phyloP scores from a whole-genome alignment of 2,329 filamentous ascomycete species.

The Pseudopyricularia cyperi region DNA sequence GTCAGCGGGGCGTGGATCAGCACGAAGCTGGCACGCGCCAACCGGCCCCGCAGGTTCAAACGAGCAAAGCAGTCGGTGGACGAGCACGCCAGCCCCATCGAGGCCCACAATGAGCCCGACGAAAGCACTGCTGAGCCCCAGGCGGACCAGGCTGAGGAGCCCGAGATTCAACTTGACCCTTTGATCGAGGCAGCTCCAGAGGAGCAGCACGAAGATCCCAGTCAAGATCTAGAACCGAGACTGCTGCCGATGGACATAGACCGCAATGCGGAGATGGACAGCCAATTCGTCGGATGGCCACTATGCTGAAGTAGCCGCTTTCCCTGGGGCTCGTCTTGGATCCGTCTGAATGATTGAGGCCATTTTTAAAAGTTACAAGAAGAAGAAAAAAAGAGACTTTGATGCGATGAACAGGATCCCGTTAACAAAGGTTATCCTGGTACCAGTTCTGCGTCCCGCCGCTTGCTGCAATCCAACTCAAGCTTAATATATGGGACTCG shows the following conservation, averaged over 20 bases:
- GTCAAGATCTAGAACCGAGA: background rate
- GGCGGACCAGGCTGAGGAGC: background rate
- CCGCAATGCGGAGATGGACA: background rate
- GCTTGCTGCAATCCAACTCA: too few relatives aligned
- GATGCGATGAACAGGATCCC: too few relatives aligned
- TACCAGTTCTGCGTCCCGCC: too few relatives aligned
- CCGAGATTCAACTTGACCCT: background rate
- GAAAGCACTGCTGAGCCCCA: background rate
- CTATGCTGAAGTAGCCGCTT: too few relatives aligned
- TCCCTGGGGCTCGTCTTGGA: too few relatives aligned
- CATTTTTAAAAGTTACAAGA: too few relatives aligned
- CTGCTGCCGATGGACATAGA: background rate
- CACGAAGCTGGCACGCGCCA: background rate
- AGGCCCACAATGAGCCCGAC: background rate
- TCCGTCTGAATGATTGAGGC: too few relatives aligned
- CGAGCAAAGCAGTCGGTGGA: background rate
- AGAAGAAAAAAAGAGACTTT: too few relatives aligned
- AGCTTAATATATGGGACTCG: too few relatives aligned
- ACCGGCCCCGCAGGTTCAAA: background rate
- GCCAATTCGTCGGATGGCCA: background rate
- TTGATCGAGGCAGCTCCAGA: background rate
- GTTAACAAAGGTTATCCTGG: too few relatives aligned
- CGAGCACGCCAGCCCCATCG: background rate
- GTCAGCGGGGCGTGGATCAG: background rate
- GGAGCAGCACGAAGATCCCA: background rate